These are phyloP conservation scores for Fistulinella cinereoalba DNA, from an alignment of 1,284 basidiomycete genomes.

Conservation along the genomic window DNA sequence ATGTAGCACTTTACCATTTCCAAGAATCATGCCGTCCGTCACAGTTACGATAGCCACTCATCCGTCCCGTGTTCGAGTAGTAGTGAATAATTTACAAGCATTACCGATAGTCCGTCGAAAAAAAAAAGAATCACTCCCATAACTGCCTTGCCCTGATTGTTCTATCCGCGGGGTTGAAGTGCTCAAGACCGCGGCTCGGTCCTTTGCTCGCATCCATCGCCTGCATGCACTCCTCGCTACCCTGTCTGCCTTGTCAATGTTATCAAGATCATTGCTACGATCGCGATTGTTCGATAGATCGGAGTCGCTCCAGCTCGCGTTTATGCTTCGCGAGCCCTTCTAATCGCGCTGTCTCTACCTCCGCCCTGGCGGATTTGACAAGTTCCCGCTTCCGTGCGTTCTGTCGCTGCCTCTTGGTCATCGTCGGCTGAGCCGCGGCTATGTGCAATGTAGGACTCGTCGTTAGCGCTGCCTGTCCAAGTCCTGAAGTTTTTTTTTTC, in stretches of 20 bases:
- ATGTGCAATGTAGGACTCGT: conserved; percentile 16
- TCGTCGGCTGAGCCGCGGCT: conserved; percentile 39
- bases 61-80: conserved; percentile 7
- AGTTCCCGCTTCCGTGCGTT: conserved; percentile 60
- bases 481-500: no score
- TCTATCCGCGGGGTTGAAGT: conserved; percentile 6
- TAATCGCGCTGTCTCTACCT: conserved; percentile 51
- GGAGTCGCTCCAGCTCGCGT: conserved; percentile 52
- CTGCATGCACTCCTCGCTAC: neutral
- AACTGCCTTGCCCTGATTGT: conserved; percentile 50
- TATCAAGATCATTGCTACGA: neutral
- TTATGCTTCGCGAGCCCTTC: conserved; percentile 56
- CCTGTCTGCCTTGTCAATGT: neutral
- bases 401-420: conserved; percentile 68
- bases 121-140: conserved; percentile 43
- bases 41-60: conserved; percentile 13
- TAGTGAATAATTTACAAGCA: conserved; percentile 23
- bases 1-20: conserved; percentile 17
- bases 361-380: conserved; percentile 54
- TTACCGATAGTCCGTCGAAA: neutral
- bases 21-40: conserved; percentile 9
- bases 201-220: conserved; percentile 26
- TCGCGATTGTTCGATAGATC: conserved; percentile 50
- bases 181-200: conserved; percentile 45
- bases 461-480: no score